phyloP scores from a whole-genome alignment of 148 eudicot species.

The Agrostemma githago region DNA sequence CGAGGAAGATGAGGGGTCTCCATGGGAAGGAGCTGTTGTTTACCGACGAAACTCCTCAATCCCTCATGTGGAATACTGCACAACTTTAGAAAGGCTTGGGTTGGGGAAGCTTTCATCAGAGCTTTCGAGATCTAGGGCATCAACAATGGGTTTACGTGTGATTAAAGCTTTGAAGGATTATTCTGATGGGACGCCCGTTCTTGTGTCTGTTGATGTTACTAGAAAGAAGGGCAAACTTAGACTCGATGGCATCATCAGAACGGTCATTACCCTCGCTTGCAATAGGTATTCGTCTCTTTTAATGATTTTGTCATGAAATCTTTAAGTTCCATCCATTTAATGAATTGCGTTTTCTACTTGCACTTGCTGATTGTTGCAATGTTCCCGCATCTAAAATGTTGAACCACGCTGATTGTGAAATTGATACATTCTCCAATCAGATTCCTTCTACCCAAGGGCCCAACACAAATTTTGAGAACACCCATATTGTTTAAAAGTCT shows the following conservation, averaged over 20 bases:
- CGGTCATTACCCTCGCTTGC: slow-evolving; percentile 72
- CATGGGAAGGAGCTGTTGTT: slow-evolving; percentile 89
- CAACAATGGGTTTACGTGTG: slow-evolving; percentile 75
- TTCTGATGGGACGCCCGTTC: slow-evolving; percentile 72
- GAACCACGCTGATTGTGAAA: too few relatives aligned
- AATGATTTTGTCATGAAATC: background rate
- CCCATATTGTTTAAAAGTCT: too few relatives aligned
- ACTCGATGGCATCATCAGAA: slow-evolving; percentile 79
- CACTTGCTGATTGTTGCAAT: background rate
- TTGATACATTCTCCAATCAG: too few relatives aligned
- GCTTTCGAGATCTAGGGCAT: slow-evolving; percentile 60
- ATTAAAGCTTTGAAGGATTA: slow-evolving; percentile 69
- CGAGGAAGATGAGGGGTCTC: slow-evolving; percentile 44
- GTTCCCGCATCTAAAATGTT: too few relatives aligned
- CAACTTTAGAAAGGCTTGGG: slow-evolving; percentile 87
- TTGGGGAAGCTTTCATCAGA: slow-evolving; percentile 58
- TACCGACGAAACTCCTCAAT: slow-evolving; percentile 66
- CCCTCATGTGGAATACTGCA: slow-evolving; percentile 68
- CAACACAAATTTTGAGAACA: too few relatives aligned
- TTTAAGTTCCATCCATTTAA: background rate
- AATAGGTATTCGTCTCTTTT: slow-evolving; percentile 48
- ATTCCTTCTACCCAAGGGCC: too few relatives aligned
- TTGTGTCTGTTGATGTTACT: slow-evolving; percentile 67
- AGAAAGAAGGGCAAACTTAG: slow-evolving; percentile 62
- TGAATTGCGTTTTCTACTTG: background rate